Percentiles rank a stretch among this genome's conserved stretches.
Conservation (phyloP, 2,329 filamentous ascomycete genomes). For the Aspergillus sergii region DNA sequence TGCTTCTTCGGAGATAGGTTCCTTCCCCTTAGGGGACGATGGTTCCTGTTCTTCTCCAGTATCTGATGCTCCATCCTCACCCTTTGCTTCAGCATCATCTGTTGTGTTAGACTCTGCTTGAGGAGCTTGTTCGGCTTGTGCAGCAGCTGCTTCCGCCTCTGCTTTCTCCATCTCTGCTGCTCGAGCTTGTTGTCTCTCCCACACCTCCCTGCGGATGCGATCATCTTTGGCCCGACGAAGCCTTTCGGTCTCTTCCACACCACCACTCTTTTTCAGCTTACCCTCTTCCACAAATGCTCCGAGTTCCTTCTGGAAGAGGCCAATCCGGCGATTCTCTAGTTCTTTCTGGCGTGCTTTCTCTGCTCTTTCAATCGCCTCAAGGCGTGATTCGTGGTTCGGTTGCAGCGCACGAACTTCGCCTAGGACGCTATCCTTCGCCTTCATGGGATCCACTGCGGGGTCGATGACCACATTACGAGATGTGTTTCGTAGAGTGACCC, state of each 20-base stretch:
- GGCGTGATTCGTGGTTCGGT: slow-evolving; percentile 87
- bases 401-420: slow-evolving; percentile 91
- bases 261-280: slow-evolving; percentile 93
- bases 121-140: slow-evolving; percentile 20
- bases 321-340: slow-evolving; percentile 71
- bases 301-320: slow-evolving; percentile 84
- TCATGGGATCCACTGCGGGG: slow-evolving; percentile 67
- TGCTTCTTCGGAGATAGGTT: not conserved
- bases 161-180: slow-evolving; percentile 52
- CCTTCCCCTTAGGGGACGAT: not conserved
- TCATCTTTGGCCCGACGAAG: slow-evolving; percentile 85
- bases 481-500: slow-evolving; percentile 49
- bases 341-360: slow-evolving; percentile 90
- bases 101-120: not conserved
- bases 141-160: slow-evolving; percentile 30
- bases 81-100: slow-evolving; percentile 12
- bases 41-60: not conserved
- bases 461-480: slow-evolving; percentile 55
- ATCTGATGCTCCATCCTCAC: slow-evolving; percentile 7
- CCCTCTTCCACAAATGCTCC: slow-evolving; percentile 83
- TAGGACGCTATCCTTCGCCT: slow-evolving; percentile 87
- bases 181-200: slow-evolving; percentile 55
- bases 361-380: slow-evolving; percentile 96
- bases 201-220: slow-evolving; percentile 74
- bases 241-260: slow-evolving; percentile 90